phyloP scores from a whole-genome alignment of 257 asterid genomes.

The Cruciata laevipes region DNA sequence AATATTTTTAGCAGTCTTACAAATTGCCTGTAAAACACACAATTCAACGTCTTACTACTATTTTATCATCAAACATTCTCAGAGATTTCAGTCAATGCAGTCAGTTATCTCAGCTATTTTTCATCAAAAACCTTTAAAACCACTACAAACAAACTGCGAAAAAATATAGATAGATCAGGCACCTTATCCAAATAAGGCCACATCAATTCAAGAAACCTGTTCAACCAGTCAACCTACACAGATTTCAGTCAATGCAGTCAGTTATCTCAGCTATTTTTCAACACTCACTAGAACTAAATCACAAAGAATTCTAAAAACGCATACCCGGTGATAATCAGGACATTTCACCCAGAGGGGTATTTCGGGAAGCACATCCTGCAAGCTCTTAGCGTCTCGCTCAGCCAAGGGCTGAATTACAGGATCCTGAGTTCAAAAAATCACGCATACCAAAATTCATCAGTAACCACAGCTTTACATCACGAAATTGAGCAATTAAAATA shows the following conservation, averaged over 20 bases:
- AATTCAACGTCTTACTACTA: not conserved
- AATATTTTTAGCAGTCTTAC: constrained; percentile 39
- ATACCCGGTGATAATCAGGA: constrained; percentile 95
- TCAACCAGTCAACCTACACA: constrained; percentile 75
- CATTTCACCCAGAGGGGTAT: constrained; percentile 91
- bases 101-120: not conserved
- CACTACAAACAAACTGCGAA: not conserved
- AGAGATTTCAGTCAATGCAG: constrained; percentile 7
- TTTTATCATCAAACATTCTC: not conserved
- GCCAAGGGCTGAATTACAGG: constrained; percentile 77
- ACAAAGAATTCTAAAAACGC: constrained; percentile 10
- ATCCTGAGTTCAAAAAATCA: constrained; percentile 40
- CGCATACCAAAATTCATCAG: not conserved
- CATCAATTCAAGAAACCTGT: constrained; percentile 69
- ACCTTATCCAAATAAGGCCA: constrained; percentile 99
- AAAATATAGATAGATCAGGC: constrained; percentile 13
- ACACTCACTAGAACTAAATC: not conserved
- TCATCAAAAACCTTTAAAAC: no score
- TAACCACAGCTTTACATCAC: not conserved
- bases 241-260: constrained; percentile 7
- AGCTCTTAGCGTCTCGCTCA: constrained; percentile 55
- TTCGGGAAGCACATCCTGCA: constrained; percentile 74
- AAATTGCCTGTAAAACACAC: constrained; percentile 33
- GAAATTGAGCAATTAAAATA: not conserved
- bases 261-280: not conserved